Evolutionary conservation across 2,329 filamentous ascomycete species (phyloP).

Genomic region (Kalmusia sp.): DNA sequence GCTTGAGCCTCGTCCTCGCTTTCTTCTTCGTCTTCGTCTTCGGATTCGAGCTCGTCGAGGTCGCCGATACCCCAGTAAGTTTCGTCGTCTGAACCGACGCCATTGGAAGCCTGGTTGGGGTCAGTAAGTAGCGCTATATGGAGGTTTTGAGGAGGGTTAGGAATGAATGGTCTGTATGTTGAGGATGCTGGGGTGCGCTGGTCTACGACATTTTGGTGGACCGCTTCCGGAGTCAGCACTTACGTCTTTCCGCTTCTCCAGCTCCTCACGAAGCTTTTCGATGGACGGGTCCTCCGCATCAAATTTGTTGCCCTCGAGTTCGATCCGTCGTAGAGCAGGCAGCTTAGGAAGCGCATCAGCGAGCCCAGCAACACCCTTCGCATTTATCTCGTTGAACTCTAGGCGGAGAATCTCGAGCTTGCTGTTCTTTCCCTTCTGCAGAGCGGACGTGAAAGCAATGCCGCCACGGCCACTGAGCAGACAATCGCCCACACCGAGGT

Average conservation of each 20-base stretch:
- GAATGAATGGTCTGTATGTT: too few relatives aligned
- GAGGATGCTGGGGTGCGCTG: too few relatives aligned
- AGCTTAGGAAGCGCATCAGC: conserved; percentile 73
- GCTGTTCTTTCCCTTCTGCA: conserved; percentile 77
- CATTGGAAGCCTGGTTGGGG: conserved; percentile 47
- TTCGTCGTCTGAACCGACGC: conserved; percentile 59
- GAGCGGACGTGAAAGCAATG: conserved; percentile 73
- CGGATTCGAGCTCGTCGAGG: conserved; percentile 80
- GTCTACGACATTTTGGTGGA: too few relatives aligned
- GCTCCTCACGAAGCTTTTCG: conserved; percentile 66
- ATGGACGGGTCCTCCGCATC: conserved; percentile 81
- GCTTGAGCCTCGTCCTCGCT: conserved; percentile 73
- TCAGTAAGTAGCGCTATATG: too few relatives aligned
- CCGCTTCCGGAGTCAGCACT: too few relatives aligned
- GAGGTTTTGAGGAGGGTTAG: too few relatives aligned
- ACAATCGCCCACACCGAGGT: conserved; percentile 90
- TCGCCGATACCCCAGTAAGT: conserved; percentile 64
- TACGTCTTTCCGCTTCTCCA: conserved; percentile 84
- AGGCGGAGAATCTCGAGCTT: conserved; percentile 82
- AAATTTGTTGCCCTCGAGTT: conserved; percentile 97
- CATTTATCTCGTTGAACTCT: conserved; percentile 94
- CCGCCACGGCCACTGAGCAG: conserved; percentile 81
- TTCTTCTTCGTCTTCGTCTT: conserved; percentile 80
- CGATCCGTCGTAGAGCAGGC: conserved; percentile 81
- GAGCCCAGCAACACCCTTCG: conserved; percentile 74